Evolutionary conservation across 768 basidiomycete species (phyloP), one percentile per base, ranked within the genome.

Genomic region (Paxillus rubicundulus): DNA sequence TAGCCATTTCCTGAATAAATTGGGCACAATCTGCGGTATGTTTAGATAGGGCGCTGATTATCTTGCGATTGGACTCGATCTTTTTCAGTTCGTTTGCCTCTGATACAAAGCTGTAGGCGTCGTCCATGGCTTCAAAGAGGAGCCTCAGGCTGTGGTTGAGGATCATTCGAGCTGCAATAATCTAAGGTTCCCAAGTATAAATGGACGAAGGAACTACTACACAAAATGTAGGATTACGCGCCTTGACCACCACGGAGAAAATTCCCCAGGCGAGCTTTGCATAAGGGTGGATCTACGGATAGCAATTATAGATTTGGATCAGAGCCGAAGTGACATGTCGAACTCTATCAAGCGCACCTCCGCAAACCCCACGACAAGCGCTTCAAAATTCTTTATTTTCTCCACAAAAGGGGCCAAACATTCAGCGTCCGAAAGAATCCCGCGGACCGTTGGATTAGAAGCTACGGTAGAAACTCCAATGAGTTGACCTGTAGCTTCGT

Each of bases 1-100:
- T 12, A 33, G 12, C 33, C 4, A 33, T 33, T 33, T 58, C 62
- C 8, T 52, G 51, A 18, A 68, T 66, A 37, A 68, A 67, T 45
- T 64, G 64, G 1, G 54, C 63, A 38, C 65, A 68, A 32, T 68
- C 67, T 5, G 55, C 56, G 0, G 62, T 63, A 52, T 68, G 65
- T 27, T 52, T 45, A 10, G 55, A 41, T 39, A 68, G 44, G 3
- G 27, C 14, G 4, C 13, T 28, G 12, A 54, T 32, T 51, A 50
- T 44, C 33, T 48, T 12, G 2, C 27, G 21, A 17, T 54, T 49
- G 20, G 18, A 30, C 28, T 49, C 20, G 24, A 53, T 47, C 14
- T 21, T 34, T 14, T 6, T 7, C 30, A 54, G 33, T 28, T 34
- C n/a, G 10, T 33, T 27, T 8, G 47, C 52, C 6, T 48, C 39